Conservation (phyloP, 805 yeast genomes). For the Pichia eremophila region DNA sequence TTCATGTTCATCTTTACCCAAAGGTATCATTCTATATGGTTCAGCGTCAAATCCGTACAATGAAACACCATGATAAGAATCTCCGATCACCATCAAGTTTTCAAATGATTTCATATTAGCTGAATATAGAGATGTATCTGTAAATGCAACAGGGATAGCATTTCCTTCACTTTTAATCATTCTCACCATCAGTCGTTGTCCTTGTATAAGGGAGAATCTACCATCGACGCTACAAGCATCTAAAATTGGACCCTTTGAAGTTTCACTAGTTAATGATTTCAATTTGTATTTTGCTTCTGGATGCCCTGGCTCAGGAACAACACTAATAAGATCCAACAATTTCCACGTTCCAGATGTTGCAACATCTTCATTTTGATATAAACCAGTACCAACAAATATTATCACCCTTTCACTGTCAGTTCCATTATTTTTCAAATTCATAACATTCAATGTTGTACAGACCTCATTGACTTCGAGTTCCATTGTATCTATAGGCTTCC, state of each 20-base stretch:
- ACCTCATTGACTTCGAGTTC: slow-evolving; percentile 63
- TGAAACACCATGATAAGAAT: slow-evolving; percentile 66
- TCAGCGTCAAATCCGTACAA: slow-evolving; percentile 89
- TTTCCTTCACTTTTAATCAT: slow-evolving; percentile 68
- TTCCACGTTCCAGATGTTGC: slow-evolving; percentile 72
- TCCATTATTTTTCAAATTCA: slow-evolving; percentile 39
- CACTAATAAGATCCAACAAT: slow-evolving; percentile 65
- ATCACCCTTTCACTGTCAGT: slow-evolving; percentile 21
- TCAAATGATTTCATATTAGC: slow-evolving; percentile 77
- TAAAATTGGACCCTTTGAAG: slow-evolving; percentile 76
- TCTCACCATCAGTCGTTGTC: slow-evolving; percentile 70
- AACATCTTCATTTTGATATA: slow-evolving; percentile 68
- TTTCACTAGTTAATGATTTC: slow-evolving; percentile 63
- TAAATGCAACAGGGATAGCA: slow-evolving; percentile 88
- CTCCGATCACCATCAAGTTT: slow-evolving; percentile 74
- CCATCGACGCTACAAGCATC: slow-evolving; percentile 75
- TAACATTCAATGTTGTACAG: slow-evolving; percentile 45
- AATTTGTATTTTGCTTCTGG: slow-evolving; percentile 79
- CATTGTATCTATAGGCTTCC: slow-evolving; percentile 67
- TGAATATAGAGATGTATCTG: slow-evolving; percentile 74
- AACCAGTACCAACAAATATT: slow-evolving; percentile 71
- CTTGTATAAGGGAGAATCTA: slow-evolving; percentile 74
- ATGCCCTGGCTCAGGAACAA: slow-evolving; percentile 80
- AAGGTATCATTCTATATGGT: slow-evolving; percentile 74
- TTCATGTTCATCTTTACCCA: slow-evolving; percentile 64